phyloP scores from a whole-genome alignment of 2,329 filamentous ascomycete genomes.

The Fusarium udum region DNA sequence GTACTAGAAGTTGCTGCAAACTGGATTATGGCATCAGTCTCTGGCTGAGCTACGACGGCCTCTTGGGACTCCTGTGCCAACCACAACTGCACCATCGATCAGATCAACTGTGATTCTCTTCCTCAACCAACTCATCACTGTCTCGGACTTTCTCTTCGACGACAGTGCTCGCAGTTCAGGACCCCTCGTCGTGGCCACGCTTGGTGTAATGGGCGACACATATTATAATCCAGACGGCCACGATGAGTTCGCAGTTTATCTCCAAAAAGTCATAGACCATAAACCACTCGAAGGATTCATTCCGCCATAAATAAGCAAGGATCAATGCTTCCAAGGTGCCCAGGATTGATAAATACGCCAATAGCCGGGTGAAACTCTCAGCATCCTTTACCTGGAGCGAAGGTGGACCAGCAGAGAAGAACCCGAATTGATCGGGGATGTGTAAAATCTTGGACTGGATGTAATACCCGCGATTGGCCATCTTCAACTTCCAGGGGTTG shows the following conservation, averaged over 20 bases:
- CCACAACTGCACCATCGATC: background rate
- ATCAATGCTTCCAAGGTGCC: background rate
- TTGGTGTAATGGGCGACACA: background rate
- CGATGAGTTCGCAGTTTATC: background rate
- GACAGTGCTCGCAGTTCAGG: background rate
- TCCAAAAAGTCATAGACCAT: background rate
- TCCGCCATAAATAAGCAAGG: background rate
- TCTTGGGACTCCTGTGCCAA: accelerated
- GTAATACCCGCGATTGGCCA: background rate
- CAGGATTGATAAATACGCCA: background rate
- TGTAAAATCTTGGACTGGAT: constrained; percentile 7
- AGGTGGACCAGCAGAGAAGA: constrained; percentile 6
- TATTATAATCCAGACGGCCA: background rate
- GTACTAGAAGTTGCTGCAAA: background rate
- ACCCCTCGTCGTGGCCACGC: background rate
- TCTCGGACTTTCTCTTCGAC: accelerated
- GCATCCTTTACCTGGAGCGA: background rate
- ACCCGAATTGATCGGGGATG: constrained; percentile 11
- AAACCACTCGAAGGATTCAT: background rate
- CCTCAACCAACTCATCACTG: no score
- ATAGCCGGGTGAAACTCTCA: background rate
- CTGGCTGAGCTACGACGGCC: accelerated
- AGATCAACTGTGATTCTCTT: background rate
- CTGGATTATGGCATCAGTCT: accelerated
- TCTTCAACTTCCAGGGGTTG: background rate